phyloP scores from a whole-genome alignment of 495 filamentous ascomycete genomes.

The Lophiotrema nucula region DNA sequence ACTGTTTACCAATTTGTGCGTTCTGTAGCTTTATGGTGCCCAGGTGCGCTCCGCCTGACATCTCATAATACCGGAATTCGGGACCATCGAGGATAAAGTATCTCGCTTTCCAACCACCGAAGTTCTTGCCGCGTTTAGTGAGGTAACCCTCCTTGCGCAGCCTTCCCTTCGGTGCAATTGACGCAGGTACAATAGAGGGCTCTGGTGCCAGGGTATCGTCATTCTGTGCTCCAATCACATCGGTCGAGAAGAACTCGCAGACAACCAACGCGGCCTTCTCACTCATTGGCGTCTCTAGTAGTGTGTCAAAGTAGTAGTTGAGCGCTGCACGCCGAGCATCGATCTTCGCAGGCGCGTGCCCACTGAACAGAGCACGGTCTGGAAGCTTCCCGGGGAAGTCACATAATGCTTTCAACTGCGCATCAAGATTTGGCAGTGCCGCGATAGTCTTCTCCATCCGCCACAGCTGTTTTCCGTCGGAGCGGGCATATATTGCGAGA shows the following conservation, averaged over 20 bases:
- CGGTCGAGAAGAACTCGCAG: slow-evolving; percentile 84
- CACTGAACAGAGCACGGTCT: slow-evolving; percentile 80
- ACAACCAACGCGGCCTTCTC: slow-evolving; percentile 74
- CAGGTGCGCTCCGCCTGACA: slow-evolving; percentile 79
- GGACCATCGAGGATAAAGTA: slow-evolving; percentile 93
- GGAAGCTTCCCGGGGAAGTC: slow-evolving; percentile 71
- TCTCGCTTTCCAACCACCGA: slow-evolving; percentile 97
- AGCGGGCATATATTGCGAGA: slow-evolving; percentile 76
- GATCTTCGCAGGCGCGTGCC: slow-evolving; percentile 90
- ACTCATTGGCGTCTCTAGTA: slow-evolving; percentile 79
- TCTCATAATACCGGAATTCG: slow-evolving; percentile 86
- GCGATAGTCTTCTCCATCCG: slow-evolving; percentile 86
- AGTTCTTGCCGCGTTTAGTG: slow-evolving; percentile 95
- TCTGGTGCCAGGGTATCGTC: slow-evolving; percentile 45
- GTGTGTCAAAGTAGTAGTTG: slow-evolving; percentile 78
- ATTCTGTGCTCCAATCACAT: slow-evolving; percentile 73
- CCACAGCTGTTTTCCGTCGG: slow-evolving; percentile 81
- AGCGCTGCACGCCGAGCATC: slow-evolving; percentile 81
- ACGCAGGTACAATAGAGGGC: slow-evolving; percentile 47
- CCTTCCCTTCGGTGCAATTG: slow-evolving; percentile 51
- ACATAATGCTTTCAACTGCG: slow-evolving; percentile 68
- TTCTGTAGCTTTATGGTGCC: slow-evolving; percentile 89
- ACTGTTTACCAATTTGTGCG: slow-evolving; percentile 92
- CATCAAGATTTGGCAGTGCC: slow-evolving; percentile 78
- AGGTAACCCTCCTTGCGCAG: slow-evolving; percentile 85